phyloP scores from a whole-genome alignment of 2,329 filamentous ascomycete genomes.

The Aspergillus sp. region DNA sequence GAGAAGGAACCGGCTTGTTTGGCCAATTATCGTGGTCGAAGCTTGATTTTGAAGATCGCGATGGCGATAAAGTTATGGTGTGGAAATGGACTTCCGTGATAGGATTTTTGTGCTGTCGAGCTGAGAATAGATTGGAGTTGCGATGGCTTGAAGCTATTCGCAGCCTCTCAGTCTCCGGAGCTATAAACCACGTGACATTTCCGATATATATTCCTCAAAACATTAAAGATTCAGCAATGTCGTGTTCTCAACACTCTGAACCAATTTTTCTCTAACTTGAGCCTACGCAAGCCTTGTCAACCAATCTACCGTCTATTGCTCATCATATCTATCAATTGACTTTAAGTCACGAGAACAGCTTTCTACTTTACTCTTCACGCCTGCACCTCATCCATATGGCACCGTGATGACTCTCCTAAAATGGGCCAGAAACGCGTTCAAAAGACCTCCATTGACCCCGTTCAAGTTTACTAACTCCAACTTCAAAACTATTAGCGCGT shows the following conservation, averaged over 20 bases:
- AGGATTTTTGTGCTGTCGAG: neutral
- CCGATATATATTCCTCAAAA: neutral
- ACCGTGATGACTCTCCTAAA: conserved; percentile 26
- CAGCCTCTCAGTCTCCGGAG: too few relatives aligned
- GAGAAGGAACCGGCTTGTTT: neutral
- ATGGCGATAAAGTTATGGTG: neutral
- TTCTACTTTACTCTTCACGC: too few relatives aligned
- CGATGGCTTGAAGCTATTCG: too few relatives aligned
- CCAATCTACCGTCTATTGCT: too few relatives aligned
- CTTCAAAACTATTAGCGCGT: conserved; percentile 24
- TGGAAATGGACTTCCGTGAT: neutral
- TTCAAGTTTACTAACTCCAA: conserved; percentile 27
- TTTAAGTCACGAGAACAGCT: too few relatives aligned
- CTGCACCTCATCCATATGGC: too few relatives aligned
- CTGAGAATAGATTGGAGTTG: neutral
- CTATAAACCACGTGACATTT: neutral
- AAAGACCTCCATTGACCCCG: conserved; percentile 21
- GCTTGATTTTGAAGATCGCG: neutral
- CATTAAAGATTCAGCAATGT: too few relatives aligned
- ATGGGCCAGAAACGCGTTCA: conserved; percentile 26
- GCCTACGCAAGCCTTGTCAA: too few relatives aligned
- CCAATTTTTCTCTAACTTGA: too few relatives aligned
- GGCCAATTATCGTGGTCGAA: neutral
- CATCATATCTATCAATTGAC: too few relatives aligned
- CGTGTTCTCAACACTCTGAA: too few relatives aligned